These are phyloP conservation scores for Coemansia sp. DNA, from an alignment of 192 early-diverging fungal species.

Conservation along the genomic window DNA sequence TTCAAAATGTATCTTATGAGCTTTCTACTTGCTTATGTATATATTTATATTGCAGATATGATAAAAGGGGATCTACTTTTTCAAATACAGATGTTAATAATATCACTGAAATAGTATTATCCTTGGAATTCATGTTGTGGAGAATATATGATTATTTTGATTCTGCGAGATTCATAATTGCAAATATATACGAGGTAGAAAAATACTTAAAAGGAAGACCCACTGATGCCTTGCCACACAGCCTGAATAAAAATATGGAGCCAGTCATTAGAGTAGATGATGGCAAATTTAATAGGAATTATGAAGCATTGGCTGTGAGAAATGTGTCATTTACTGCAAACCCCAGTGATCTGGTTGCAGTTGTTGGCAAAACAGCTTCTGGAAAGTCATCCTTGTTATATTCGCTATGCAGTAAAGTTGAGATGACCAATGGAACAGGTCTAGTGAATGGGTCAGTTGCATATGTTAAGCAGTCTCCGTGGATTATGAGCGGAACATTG, in stretches of 20 bases:
- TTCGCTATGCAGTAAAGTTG: constrained; percentile 17
- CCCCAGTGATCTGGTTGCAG: constrained; percentile 53
- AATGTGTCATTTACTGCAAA: constrained; percentile 57
- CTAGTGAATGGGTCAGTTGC: constrained; percentile 55
- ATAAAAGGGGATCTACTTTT: background rate
- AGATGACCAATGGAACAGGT: constrained; percentile 41
- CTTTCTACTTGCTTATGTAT: background rate
- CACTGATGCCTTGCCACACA: background rate
- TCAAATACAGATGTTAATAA: background rate
- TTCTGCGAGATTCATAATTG: background rate
- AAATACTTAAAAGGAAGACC: background rate
- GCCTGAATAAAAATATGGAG: background rate
- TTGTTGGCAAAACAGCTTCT: constrained; percentile 64
- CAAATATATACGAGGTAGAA: background rate
- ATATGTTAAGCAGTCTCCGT: constrained; percentile 41
- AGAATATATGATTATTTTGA: background rate
- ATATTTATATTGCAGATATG: background rate
- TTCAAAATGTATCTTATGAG: background rate
- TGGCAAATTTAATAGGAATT: background rate
- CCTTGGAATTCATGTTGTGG: background rate
- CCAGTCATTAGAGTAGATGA: background rate
- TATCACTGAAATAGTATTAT: background rate
- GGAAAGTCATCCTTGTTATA: constrained; percentile 67
- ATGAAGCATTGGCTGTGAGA: background rate
- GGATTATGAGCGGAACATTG: constrained; percentile 73